Evolutionary conservation across 495 filamentous ascomycete genomes (phyloP), one percentile per base, ranked within the genome.

Genomic region (Paragyromitra xinjiangensis): DNA sequence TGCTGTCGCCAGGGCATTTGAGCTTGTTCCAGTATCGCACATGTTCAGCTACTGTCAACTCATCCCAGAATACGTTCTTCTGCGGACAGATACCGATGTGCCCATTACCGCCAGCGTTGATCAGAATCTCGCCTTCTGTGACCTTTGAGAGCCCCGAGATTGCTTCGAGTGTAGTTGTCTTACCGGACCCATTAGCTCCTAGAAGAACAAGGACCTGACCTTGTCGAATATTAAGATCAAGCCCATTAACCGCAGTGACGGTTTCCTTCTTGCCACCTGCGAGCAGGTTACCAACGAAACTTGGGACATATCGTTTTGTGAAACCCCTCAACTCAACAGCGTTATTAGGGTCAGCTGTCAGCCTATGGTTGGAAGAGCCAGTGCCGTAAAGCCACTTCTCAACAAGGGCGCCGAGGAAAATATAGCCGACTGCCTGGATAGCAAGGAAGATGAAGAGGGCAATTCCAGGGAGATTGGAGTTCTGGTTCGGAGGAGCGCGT

Each of bases 61-160:
- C 88, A 69, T 93, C 91, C 93, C 94, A 97, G 2, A 97, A 86
- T 11, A 97, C 93, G 81, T 97, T 97, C 85, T 93, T 93, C 80
- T 94, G 92, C 8, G 94, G 94, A 77, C 92, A 94, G 45, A 97
- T 90, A 24, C 94, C 94, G n/a, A 97, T 86, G 1, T 90, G 91
- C 6, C 93, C 92, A 22, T 55, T 65, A 3, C 88, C 90, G 78
- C 91, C 88, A 37, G 95, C 88, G 16, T 86, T 88, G 40, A 83
- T 77, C 9, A 64, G 56, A 79, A 96, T 94, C 4, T 85, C 85
- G 2, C 94, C 93, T 62, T 86, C 88, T 0, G 91, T 91, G 16
- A 94, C 84, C 69, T 89, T 90, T 69, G 90, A 90, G 37, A 93
- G 87, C 0, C 94, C 94, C 50, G 92, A 92, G 68, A 97, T 92